Conservation (phyloP, 208 protist genomes). For the Giardia duodenalis region DNA sequence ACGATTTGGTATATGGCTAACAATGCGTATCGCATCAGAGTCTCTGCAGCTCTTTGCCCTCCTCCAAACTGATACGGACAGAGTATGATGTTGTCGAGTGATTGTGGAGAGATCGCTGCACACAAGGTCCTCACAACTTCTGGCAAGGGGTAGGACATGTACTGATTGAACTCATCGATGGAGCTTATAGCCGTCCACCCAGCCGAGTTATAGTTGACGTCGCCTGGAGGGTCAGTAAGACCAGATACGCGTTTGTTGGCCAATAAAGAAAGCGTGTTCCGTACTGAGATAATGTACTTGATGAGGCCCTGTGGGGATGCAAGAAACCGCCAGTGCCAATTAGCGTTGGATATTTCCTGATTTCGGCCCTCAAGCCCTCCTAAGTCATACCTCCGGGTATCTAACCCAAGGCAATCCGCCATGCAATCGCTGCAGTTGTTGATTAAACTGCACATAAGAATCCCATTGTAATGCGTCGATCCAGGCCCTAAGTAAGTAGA, state of each 20-base stretch:
- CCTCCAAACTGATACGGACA: not conserved
- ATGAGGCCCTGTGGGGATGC: not conserved
- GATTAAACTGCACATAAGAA: not conserved
- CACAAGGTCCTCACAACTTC: not conserved
- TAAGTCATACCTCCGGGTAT: not conserved
- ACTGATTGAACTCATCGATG: not conserved
- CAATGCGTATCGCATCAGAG: not conserved
- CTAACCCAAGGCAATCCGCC: not conserved
- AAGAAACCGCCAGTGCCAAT: not conserved
- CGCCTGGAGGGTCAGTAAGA: not conserved
- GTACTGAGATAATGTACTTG: not conserved
- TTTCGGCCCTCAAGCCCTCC: not conserved
- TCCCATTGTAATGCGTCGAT: not conserved
- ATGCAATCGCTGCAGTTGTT: not conserved
- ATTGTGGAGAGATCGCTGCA: not conserved
- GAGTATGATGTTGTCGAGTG: not conserved
- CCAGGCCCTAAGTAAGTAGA: not conserved
- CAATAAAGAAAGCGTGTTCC: not conserved
- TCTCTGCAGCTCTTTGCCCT: not conserved
- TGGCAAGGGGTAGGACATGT: not conserved
- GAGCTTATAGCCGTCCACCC: not conserved
- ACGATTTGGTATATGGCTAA: not conserved
- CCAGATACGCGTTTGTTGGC: not conserved
- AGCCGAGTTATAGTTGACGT: not conserved
- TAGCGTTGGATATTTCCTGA: not conserved